A percentile compares a stretch with the other conserved stretches of the same genome.
Conservation (phyloP, 2,329 filamentous ascomycete species). For the Scytalidium sp. region DNA sequence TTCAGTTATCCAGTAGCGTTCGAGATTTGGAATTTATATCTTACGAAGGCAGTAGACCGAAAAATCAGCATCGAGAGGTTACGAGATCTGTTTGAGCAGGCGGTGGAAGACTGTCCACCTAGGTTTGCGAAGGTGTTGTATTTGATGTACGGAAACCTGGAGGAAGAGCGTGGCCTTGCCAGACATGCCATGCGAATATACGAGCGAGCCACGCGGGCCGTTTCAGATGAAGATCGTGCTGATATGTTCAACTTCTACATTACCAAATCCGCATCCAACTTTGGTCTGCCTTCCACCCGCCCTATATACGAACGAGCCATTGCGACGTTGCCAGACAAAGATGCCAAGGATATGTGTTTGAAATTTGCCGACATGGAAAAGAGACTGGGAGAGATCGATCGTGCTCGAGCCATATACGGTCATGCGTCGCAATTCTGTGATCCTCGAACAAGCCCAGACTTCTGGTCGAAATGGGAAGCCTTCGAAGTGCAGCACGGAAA, state of each 20-base stretch:
- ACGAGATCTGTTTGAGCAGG: constrained; percentile 94
- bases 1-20: constrained; percentile 98
- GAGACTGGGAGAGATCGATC: constrained; percentile 86
- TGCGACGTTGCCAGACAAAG: constrained; percentile 83
- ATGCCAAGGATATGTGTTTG: constrained; percentile 96
- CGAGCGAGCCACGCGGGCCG: constrained; percentile 90
- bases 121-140: constrained; percentile 96
- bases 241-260: constrained; percentile 99
- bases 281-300: constrained; percentile 89
- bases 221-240: constrained; percentile 88
- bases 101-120: constrained; percentile 88
- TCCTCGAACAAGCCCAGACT: constrained; percentile 81
- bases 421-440: constrained; percentile 98
- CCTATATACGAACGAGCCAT: constrained; percentile 97
- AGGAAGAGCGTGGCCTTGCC: constrained; percentile 92
- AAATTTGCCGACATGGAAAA: constrained; percentile 98
- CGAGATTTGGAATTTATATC: constrained; percentile 96
- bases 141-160: constrained; percentile 96
- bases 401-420: constrained; percentile 91
- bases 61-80: constrained; percentile 94
- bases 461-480: constrained; percentile 96
- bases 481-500: constrained; percentile 99
- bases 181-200: constrained; percentile 99
- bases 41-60: constrained; percentile 94
- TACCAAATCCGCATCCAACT: constrained; percentile 97